Conservation (phyloP, 2,329 filamentous ascomycete genomes). For the Nigrospora sphaerica region DNA sequence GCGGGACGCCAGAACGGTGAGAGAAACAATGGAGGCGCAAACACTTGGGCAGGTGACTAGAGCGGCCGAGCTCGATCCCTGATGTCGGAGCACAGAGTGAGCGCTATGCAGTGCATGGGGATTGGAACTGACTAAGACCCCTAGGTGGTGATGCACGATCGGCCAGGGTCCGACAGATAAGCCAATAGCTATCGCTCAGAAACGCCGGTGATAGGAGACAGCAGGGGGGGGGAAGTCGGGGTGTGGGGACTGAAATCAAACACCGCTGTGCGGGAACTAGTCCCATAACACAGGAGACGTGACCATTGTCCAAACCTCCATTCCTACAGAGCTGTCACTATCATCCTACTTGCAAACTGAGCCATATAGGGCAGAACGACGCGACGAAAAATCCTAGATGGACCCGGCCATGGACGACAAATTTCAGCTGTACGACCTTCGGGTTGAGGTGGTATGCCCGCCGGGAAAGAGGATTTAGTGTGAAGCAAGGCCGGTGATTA, state of each 20-base stretch:
- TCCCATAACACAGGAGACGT: not conserved
- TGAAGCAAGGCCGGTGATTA: slow-evolving; percentile 38
- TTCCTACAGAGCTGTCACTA: not conserved
- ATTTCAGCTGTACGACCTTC: slow-evolving; percentile 33
- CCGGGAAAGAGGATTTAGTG: slow-evolving; percentile 32
- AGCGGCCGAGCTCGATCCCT: not conserved
- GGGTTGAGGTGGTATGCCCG: slow-evolving; percentile 35
- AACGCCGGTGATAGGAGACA: not conserved
- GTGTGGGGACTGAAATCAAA: not conserved
- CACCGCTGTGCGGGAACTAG: not conserved
- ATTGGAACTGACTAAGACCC: not conserved
- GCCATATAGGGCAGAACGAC: too few relatives aligned
- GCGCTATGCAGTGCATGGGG: not conserved
- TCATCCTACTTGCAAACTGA: too few relatives aligned
- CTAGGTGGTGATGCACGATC: not conserved
- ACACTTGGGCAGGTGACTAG: not conserved
- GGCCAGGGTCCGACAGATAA: not conserved
- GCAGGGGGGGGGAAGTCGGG: not conserved
- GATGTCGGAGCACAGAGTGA: not conserved
- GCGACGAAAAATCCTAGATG: too few relatives aligned
- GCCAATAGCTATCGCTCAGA: not conserved
- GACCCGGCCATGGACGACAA: slow-evolving; percentile 14
- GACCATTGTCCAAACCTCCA: not conserved
- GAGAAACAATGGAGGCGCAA: not conserved
- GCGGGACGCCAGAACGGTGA: not conserved